phyloP scores from a whole-genome alignment of 495 filamentous ascomycete species.

The Aspergillus ellipticus region DNA sequence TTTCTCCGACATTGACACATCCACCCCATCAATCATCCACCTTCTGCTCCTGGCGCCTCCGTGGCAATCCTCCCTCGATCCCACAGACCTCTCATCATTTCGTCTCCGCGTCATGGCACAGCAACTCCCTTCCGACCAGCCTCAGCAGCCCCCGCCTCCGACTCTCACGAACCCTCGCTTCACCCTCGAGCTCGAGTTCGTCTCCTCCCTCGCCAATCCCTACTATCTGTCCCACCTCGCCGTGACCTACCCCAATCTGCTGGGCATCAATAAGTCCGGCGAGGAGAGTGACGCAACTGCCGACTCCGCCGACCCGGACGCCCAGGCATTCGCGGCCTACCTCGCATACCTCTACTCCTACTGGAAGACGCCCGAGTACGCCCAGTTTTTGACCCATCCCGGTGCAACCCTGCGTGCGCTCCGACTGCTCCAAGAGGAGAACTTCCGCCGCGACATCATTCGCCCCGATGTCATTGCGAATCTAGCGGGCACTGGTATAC shows the following conservation, averaged over 20 bases:
- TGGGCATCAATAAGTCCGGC: conserved; percentile 34
- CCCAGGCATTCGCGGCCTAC: conserved; percentile 71
- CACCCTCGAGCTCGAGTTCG: conserved; percentile 60
- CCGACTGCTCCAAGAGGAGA: conserved; percentile 76
- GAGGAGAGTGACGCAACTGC: conserved; percentile 34
- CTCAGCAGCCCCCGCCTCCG: conserved; percentile 31
- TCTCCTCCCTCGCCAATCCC: conserved; percentile 81
- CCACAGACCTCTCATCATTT: background rate
- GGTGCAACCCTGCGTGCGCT: conserved; percentile 79
- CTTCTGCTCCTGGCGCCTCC: background rate
- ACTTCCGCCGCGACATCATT: conserved; percentile 78
- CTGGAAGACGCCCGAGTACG: conserved; percentile 77
- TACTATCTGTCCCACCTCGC: conserved; percentile 82
- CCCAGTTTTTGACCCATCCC: conserved; percentile 76
- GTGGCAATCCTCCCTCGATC: background rate
- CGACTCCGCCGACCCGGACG: conserved; percentile 50
- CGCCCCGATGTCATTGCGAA: conserved; percentile 64
- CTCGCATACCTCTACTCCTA: conserved; percentile 78
- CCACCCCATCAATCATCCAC: background rate
- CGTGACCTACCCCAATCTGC: conserved; percentile 50
- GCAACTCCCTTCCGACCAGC: conserved; percentile 17
- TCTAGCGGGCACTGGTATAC: conserved; percentile 57
- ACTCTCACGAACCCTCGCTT: conserved; percentile 42
- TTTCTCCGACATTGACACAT: background rate
- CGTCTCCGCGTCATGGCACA: conserved; percentile 13